A percentile compares a stretch with the other conserved stretches of the same genome.
Conservation (phyloP, 352 stramenopile genomes). For the Elongisporangium senticosum region DNA sequence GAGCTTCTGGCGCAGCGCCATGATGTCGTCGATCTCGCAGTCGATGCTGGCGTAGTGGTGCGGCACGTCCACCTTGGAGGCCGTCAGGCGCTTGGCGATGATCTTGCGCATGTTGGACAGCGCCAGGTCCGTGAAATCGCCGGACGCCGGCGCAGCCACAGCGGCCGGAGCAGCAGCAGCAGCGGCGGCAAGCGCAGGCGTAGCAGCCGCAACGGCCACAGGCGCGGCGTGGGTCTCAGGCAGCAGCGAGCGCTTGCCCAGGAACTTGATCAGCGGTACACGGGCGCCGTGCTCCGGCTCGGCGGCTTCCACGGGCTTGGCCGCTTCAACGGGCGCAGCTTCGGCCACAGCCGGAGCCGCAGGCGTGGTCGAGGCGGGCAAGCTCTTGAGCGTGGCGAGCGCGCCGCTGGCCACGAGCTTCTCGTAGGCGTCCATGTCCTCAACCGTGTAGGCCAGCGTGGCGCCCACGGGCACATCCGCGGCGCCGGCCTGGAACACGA, state of each 20-base stretch:
- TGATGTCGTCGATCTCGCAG: constrained; percentile 91
- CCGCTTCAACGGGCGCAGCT: constrained; percentile 4
- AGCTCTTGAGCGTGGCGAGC: constrained; percentile 35
- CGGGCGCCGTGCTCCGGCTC: constrained; percentile 20
- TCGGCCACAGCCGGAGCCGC: constrained; percentile 3
- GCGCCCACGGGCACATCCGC: constrained; percentile 89
- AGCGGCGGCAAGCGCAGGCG: constrained; percentile 9
- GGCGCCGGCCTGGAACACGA: constrained; percentile 85
- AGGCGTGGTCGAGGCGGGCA: constrained; percentile 16
- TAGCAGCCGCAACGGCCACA: constrained; percentile 6
- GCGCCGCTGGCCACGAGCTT: constrained; percentile 51
- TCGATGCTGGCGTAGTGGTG: constrained; percentile 97
- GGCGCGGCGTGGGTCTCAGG: constrained; percentile 11
- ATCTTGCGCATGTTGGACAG: constrained; percentile 98
- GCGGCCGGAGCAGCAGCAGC: constrained; percentile 5
- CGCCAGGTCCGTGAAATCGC: constrained; percentile 77
- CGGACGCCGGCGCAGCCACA: constrained; percentile 12
- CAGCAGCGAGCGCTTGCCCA: constrained; percentile 77
- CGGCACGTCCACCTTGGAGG: constrained; percentile 95
- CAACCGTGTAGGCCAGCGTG: constrained; percentile 93
- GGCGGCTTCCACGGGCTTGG: constrained; percentile 4
- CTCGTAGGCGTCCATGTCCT: constrained; percentile 82
- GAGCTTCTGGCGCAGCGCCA: constrained; percentile 91
- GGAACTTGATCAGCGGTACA: constrained; percentile 78
- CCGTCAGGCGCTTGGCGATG: constrained; percentile 96